Conservation (phyloP, 805 yeast species). For the Pichia insulana region DNA sequence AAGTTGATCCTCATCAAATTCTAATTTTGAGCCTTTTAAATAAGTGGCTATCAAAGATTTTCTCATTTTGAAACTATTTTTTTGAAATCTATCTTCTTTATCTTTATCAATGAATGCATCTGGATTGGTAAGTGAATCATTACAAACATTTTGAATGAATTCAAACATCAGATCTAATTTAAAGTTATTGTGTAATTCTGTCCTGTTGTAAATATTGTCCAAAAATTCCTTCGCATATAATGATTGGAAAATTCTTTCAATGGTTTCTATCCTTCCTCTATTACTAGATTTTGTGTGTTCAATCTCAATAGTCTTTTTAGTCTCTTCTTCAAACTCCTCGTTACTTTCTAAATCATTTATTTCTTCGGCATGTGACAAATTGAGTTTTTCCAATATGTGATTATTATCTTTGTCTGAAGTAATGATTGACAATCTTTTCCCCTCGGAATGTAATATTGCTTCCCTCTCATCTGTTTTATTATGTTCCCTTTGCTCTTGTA, state of each 20-base stretch:
- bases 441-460: too few relatives aligned
- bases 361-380: conserved; percentile 7
- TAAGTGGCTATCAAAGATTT: conserved; percentile 23
- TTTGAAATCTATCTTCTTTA: conserved; percentile 9
- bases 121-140: conserved; percentile 13
- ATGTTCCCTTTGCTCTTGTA: too few relatives aligned
- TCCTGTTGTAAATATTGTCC: conserved; percentile 7
- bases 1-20: conserved; percentile 26
- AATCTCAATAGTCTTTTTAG: too few relatives aligned
- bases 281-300: not conserved
- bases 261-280: not conserved
- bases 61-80: conserved; percentile 20
- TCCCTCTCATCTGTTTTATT: too few relatives aligned
- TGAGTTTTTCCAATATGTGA: too few relatives aligned
- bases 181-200: conserved; percentile 19
- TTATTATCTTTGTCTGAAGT: too few relatives aligned
- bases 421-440: too few relatives aligned
- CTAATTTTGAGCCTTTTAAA: conserved; percentile 19
- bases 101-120: conserved; percentile 5
- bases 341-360: conserved; percentile 11
- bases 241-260: conserved; percentile 6
- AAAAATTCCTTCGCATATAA: conserved; percentile 8
- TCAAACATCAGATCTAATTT: conserved; percentile 25
- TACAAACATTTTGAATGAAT: conserved; percentile 23
- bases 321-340: conserved; percentile 1